Percentiles rank a stretch among this genome's conserved stretches.
These are phyloP conservation scores for Calonectria hawksworthii DNA, from an alignment of 2,329 filamentous ascomycete species.

Conservation along the genomic window DNA sequence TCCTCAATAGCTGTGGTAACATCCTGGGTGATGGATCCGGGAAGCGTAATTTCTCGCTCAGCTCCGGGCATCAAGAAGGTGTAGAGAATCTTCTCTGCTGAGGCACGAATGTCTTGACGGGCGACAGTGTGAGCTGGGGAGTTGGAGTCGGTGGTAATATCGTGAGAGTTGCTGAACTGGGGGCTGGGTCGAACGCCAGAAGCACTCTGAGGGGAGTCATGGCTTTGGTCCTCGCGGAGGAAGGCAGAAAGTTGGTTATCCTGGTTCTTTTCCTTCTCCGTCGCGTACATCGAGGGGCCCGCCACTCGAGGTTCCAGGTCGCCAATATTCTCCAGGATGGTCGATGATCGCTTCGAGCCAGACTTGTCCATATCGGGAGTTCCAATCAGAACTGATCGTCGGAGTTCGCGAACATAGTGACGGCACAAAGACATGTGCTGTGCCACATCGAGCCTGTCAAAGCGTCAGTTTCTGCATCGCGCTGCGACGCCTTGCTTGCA, in stretches of 20 bases:
- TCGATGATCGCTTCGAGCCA: conserved; percentile 87
- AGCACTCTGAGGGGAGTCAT: conserved; percentile 70
- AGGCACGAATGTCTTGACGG: conserved; percentile 91
- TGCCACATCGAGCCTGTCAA: conserved; percentile 92
- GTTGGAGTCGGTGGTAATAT: conserved; percentile 80
- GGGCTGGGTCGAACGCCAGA: conserved; percentile 62
- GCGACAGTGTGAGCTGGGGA: conserved; percentile 87
- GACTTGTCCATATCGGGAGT: conserved; percentile 91
- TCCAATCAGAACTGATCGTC: conserved; percentile 91
- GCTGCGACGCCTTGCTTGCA: not conserved
- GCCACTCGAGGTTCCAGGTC: conserved; percentile 74
- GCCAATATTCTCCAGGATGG: conserved; percentile 79
- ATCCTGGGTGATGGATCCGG: conserved; percentile 86
- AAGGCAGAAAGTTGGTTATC: conserved; percentile 95
- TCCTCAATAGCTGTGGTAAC: conserved; percentile 93
- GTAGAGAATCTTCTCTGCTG: conserved; percentile 98
- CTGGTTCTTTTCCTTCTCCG: conserved; percentile 81
- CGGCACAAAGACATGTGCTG: conserved; percentile 98
- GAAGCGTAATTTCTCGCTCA: conserved; percentile 95
- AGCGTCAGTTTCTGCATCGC: conserved; percentile 31
- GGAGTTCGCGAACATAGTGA: conserved; percentile 95
- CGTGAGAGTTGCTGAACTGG: conserved; percentile 72
- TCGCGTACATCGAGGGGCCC: conserved; percentile 73
- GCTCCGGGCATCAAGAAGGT: conserved; percentile 96
- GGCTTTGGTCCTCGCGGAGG: conserved; percentile 75